Evolutionary conservation across 495 filamentous ascomycete species (phyloP).

Genomic region (Stereocaulon alpinum): DNA sequence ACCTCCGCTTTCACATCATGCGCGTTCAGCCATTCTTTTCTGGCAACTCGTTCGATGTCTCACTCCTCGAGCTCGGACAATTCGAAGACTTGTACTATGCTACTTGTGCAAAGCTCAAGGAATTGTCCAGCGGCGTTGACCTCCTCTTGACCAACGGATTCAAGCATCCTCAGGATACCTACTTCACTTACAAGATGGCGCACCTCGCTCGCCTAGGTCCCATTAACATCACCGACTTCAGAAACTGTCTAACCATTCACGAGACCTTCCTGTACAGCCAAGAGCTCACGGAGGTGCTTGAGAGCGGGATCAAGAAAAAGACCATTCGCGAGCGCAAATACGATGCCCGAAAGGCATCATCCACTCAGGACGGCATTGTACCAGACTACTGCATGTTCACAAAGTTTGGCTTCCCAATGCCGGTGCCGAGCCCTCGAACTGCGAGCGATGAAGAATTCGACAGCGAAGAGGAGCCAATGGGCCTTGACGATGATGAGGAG

Average conservation of each 20-base stretch:
- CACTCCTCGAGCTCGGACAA: conserved; percentile 15
- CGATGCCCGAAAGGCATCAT: neutral
- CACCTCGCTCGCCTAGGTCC: conserved; percentile 8
- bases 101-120: conserved; percentile 20
- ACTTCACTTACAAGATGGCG: conserved; percentile 11
- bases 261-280: conserved; percentile 15
- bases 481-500: neutral
- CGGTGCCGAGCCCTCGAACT: too few species aligned
- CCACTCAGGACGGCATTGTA: too few species aligned
- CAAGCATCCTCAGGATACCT: conserved; percentile 12
- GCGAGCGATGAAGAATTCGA: neutral
- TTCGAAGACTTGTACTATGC: conserved; percentile 23
- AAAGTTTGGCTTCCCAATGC: too few species aligned
- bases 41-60: conserved; percentile 6
- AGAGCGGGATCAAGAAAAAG: conserved; percentile 7
- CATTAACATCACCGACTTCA: conserved; percentile 14
- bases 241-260: conserved; percentile 8
- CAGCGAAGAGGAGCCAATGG: neutral
- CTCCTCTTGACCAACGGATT: conserved; percentile 18
- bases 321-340: neutral
- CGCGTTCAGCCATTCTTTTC: conserved; percentile 6
- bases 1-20: conserved; percentile 16
- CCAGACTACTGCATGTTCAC: too few species aligned
- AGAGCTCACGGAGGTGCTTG: conserved; percentile 8
- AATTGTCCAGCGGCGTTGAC: conserved; percentile 10